Evolutionary conservation across 441 rosid species (phyloP), one percentile per base, ranked within the genome.

Genomic region (Corymbia citriodora): DNA sequence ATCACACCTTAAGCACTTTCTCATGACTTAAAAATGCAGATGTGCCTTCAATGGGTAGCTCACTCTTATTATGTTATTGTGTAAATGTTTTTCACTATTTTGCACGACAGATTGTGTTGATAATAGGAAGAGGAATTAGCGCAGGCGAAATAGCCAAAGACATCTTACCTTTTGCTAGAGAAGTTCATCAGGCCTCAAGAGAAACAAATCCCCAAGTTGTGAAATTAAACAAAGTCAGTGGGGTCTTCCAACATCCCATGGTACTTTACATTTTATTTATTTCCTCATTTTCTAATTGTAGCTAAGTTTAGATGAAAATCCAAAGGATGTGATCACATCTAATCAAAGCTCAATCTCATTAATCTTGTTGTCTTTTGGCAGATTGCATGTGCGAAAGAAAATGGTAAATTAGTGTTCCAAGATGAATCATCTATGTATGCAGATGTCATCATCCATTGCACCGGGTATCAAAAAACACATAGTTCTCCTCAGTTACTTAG

Each of bases 121-220:
- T 89, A 15, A 81, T 89, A 74, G 90, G 90, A 81, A 48, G 50
- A 54, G 90, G 88, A 63, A 27, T 70, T 0, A 89, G 88, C 61
- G 90, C 90, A 8, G 6, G 31, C 7, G 90, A 89, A 31, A 57
- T 89, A 55, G 31, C 68, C 11, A 55, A 49, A 55, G 90, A 82
- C 36, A 49, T 89, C 74, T 55, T 83, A 40, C 52, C 88, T 13
- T 63, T 68, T 6, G 89, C 91, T 5, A 70, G 55, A 45, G 63
- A 90, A 87, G 91, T 90, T 40, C 91, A 90, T 40, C 83, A 49
- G 68, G 27, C 91, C 27, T 87, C 89, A 52, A 50, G 91, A 55
- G 49, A 72, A 48, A 79, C n/a, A 21, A 72, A 6, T 36, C 29
- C 31, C 48, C 81, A 63, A n/a, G 36, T 45, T 16, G 7, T 12